Conservation (phyloP, 2,329 filamentous ascomycete species). For the Penicillium paneum region DNA sequence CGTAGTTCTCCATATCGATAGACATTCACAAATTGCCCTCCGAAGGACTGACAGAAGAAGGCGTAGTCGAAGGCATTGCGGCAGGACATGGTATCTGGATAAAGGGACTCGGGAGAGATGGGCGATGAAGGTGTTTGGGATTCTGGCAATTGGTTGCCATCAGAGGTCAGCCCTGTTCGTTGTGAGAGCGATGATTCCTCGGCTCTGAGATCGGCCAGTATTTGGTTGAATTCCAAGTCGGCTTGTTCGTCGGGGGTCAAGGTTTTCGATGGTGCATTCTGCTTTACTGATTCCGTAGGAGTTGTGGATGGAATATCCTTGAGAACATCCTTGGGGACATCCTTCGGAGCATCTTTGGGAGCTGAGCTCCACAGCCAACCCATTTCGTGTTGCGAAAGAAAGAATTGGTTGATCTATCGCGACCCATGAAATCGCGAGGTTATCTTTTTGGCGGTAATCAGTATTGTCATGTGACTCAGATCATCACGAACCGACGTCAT, state of each 20-base stretch:
- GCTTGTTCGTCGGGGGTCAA: conserved; percentile 48
- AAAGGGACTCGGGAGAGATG: conserved; percentile 63
- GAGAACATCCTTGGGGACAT: conserved; percentile 21
- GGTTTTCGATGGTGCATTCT: conserved; percentile 24
- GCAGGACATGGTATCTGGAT: conserved; percentile 83
- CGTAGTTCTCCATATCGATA: conserved; percentile 81
- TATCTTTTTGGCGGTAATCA: conserved; percentile 7
- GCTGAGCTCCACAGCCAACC: conserved; percentile 47
- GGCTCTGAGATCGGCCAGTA: conserved; percentile 49
- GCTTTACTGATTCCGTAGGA: conserved; percentile 15
- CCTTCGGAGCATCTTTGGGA: conserved; percentile 18
- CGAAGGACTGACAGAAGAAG: conserved; percentile 89
- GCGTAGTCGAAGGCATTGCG: conserved; percentile 85
- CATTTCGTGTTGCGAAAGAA: conserved; percentile 32
- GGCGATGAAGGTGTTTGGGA: conserved; percentile 25
- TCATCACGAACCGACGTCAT: conserved; percentile 9
- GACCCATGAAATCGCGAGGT: conserved; percentile 1
- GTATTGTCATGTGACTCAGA: conserved; percentile 4
- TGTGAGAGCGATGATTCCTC: conserved; percentile 18
- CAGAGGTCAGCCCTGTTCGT: not conserved
- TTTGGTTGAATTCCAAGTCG: conserved; percentile 53
- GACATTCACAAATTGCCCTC: conserved; percentile 85
- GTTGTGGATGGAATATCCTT: conserved; percentile 14
- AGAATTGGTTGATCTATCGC: not conserved
- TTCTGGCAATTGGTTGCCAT: conserved; percentile 2